Evolutionary conservation across 768 basidiomycete genomes (phyloP).

Genomic region (Russula lepida): DNA sequence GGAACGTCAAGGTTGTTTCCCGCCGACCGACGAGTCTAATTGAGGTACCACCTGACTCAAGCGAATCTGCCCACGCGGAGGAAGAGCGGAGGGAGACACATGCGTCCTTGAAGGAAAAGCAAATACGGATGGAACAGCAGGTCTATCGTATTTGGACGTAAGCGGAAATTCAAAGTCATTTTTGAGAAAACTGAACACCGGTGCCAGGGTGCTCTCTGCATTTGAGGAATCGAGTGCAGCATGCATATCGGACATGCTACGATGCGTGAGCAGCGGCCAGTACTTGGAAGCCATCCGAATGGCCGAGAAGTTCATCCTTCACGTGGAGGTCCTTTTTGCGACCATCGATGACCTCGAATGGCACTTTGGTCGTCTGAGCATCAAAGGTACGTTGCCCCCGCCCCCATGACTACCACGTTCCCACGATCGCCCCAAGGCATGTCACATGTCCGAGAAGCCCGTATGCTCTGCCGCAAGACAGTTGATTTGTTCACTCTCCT

Average conservation of each 20-base stretch:
- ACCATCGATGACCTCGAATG: conserved; percentile 95
- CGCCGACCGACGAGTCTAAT: conserved; percentile 56
- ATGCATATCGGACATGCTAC: conserved; percentile 97
- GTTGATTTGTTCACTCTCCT: conserved; percentile 96
- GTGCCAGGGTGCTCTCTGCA: conserved; percentile 75
- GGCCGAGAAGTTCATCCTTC: conserved; percentile 97
- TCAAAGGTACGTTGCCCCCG: conserved; percentile 63
- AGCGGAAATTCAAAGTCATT: background rate
- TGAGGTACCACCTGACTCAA: conserved; percentile 24
- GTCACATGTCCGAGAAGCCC: conserved; percentile 96
- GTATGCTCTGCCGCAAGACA: conserved; percentile 97
- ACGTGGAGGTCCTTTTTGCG: conserved; percentile 95
- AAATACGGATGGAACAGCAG: conserved; percentile 90
- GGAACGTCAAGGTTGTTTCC: conserved; percentile 93
- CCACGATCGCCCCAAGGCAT: conserved; percentile 49
- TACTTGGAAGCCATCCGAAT: conserved; percentile 95
- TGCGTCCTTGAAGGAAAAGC: conserved; percentile 75
- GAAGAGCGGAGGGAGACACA: conserved; percentile 80
- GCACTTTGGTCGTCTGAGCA: conserved; percentile 66
- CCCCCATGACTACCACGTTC: background rate
- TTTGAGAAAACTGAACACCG: conserved; percentile 8
- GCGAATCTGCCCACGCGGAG: conserved; percentile 51
- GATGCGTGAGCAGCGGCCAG: conserved; percentile 93
- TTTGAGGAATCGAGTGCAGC: conserved; percentile 99
- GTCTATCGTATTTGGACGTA: conserved; percentile 99